Conservation (phyloP, 1,139 yeast genomes). For the Torulaspora globosa region DNA sequence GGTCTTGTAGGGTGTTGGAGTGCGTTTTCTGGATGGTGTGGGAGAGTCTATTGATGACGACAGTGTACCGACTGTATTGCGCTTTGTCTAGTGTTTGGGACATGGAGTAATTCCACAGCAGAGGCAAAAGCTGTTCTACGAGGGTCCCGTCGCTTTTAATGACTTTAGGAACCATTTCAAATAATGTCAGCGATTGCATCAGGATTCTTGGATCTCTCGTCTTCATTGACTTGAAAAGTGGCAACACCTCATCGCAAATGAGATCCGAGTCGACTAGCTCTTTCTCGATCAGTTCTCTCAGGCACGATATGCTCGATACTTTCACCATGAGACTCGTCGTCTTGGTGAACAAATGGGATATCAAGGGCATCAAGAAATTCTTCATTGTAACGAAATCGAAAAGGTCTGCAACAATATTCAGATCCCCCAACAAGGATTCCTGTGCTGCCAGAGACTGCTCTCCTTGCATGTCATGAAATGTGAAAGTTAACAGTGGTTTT, state of each 20-base stretch:
- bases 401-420: slow-evolving; percentile 44
- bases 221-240: slow-evolving; percentile 68
- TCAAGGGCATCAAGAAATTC: slow-evolving; percentile 64
- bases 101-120: slow-evolving; percentile 46
- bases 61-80: slow-evolving; percentile 42
- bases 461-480: slow-evolving; percentile 23
- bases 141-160: slow-evolving; percentile 40
- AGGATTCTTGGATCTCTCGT: slow-evolving; percentile 72
- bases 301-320: slow-evolving; percentile 60
- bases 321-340: slow-evolving; percentile 81
- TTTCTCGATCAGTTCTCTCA: slow-evolving; percentile 53
- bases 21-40: slow-evolving; percentile 40
- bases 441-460: slow-evolving; percentile 44
- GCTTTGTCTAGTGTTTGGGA: slow-evolving; percentile 42
- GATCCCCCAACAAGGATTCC: slow-evolving; percentile 50
- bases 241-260: slow-evolving; percentile 71
- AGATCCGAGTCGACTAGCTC: slow-evolving; percentile 68
- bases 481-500: slow-evolving; percentile 31
- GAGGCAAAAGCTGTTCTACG: slow-evolving; percentile 48
- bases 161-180: slow-evolving; percentile 43
- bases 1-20: slow-evolving; percentile 28
- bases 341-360: slow-evolving; percentile 69
- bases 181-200: slow-evolving; percentile 51
- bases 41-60: slow-evolving; percentile 39
- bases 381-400: slow-evolving; percentile 73